Conservation (phyloP, 345 rosid species). For the Zanthoxylum bungeanum region DNA sequence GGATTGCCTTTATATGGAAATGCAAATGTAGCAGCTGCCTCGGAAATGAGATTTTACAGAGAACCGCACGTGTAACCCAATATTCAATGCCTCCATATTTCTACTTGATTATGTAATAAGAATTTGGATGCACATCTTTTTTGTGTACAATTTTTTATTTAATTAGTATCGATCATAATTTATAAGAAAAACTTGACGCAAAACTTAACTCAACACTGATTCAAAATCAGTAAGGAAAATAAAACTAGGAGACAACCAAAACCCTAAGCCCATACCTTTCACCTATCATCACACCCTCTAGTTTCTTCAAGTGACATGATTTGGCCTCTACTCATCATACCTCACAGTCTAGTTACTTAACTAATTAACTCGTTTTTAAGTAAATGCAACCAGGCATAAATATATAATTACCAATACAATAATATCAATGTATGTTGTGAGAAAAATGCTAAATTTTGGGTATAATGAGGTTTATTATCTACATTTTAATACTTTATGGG, state of each 20-base stretch:
- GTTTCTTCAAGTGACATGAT: constrained; percentile 36
- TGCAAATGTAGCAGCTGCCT: constrained; percentile 30
- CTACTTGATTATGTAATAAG: too few relatives aligned
- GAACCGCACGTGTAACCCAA: constrained; percentile 61
- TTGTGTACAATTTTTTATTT: too few relatives aligned
- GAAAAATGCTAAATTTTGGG: background rate
- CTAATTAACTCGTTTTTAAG: background rate
- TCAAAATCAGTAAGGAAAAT: constrained; percentile 22
- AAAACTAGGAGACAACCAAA: constrained; percentile 27
- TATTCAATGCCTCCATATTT: constrained; percentile 44
- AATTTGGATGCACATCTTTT: too few relatives aligned
- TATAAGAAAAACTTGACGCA: too few relatives aligned
- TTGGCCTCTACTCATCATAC: constrained; percentile 35
- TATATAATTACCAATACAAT: background rate
- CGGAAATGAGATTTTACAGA: constrained; percentile 55
- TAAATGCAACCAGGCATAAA: background rate
- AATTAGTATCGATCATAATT: too few relatives aligned
- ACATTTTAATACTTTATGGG: background rate
- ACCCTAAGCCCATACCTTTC: constrained; percentile 33
- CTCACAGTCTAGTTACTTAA: constrained; percentile 22
- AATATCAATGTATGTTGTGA: background rate
- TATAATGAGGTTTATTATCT: background rate
- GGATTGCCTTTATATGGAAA: constrained; percentile 25
- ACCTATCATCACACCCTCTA: constrained; percentile 27
- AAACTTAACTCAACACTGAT: too few relatives aligned